Evolutionary conservation across 2,329 filamentous ascomycete species (phyloP), one percentile per base, ranked within the genome.

Genomic region (Ceratocystis alfenasii): DNA sequence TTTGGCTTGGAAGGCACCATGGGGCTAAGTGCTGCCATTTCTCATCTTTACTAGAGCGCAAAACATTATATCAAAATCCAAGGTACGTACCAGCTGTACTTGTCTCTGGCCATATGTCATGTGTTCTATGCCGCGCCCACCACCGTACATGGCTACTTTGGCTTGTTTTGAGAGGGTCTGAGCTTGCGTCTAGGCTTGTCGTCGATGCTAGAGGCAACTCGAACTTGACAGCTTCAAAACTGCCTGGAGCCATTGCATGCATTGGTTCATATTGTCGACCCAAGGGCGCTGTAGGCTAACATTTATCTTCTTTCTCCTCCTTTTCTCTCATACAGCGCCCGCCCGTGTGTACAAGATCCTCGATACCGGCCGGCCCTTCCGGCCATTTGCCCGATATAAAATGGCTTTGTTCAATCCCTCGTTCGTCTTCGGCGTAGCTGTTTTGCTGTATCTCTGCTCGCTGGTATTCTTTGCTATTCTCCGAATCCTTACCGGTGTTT

Each of bases 401-500:
- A 87, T 87, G 85, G 84, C 85, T 73, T 81, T 87, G 71, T 77
- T 87, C 71, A 85, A 82, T 72, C 87, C 87, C 71, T 89, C 93
- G 70, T 96, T 96, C 74, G 78, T 96, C 70, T 84, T 95, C 72
- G 93, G 93, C 74, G 80, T 95, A 71, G 72, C 92, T 74, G 85
- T 97, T 71, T 82, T 97, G 69, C 79, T 90, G 69, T 99, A 97
- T 78, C 83, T 99, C 57, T 88, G 86, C 69, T 91, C 93, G 69
- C 99, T 99, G 74, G 87, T 99, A 68, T 76, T 96, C 68, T 96
- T 99, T 75, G 94, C 94, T 72, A 83, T 97, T 71, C 78, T 99
- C 69, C 90, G 94, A 70, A 92, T 97, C 71, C 80, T 93, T 68
- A 97, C 93, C 45, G 94, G 94, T 68, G 81, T 99, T 66, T 99